Conservation (phyloP, 495 filamentous ascomycete genomes). For the Tuber microsphaerosporum region DNA sequence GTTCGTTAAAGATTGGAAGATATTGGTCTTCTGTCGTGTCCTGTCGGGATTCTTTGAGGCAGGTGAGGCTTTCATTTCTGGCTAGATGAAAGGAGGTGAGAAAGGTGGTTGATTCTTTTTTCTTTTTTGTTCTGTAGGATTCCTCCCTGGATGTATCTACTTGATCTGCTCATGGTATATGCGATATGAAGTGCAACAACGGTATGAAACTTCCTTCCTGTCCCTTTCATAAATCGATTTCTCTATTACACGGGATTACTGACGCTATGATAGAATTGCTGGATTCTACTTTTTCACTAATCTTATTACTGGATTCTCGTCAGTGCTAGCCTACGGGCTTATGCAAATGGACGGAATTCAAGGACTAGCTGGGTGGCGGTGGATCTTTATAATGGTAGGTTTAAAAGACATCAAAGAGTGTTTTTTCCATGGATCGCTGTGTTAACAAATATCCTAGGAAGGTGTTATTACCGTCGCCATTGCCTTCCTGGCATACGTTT, state of each 20-base stretch:
- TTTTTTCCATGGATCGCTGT: background rate
- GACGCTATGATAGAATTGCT: conserved; percentile 44
- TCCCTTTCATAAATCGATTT: background rate
- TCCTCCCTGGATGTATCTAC: conserved; percentile 68
- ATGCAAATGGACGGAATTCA: conserved; percentile 62
- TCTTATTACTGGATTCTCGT: conserved; percentile 62
- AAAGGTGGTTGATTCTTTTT: background rate
- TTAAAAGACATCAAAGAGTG: background rate
- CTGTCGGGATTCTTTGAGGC: conserved; percentile 64
- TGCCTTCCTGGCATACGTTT: conserved; percentile 44
- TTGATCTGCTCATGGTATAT: conserved; percentile 71
- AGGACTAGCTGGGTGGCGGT: conserved; percentile 61
- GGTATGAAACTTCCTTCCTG: conserved; percentile 49
- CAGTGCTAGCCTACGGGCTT: conserved; percentile 61
- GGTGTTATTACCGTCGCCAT: conserved; percentile 44
- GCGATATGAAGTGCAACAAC: conserved; percentile 58
- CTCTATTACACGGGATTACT: background rate
- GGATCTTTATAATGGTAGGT: conserved; percentile 62
- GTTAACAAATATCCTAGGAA: conserved; percentile 40
- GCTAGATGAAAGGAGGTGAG: background rate
- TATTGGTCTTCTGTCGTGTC: conserved; percentile 58
- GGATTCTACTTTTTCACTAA: conserved; percentile 64
- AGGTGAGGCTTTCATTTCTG: conserved; percentile 40
- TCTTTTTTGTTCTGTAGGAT: conserved; percentile 43
- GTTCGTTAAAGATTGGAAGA: conserved; percentile 55